A percentile compares a stretch with the other conserved stretches of the same genome.
Evolutionary conservation across 2,329 filamentous ascomycete species (phyloP).

Genomic region (Talaromyces islandicus): DNA sequence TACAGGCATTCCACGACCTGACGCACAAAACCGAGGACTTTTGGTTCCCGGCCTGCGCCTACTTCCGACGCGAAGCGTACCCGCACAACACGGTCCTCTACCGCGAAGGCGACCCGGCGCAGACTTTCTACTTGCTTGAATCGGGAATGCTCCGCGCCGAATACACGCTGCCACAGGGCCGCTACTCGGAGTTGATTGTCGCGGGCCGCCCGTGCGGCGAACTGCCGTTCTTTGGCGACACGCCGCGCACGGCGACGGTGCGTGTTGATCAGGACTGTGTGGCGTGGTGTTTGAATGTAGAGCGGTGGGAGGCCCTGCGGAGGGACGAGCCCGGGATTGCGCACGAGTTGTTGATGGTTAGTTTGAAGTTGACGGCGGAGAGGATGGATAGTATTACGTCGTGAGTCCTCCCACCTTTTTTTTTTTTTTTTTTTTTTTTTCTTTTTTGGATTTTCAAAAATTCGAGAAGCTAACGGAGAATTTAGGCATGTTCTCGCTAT

Average conservation of each 20-base stretch:
- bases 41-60: slow-evolving; percentile 75
- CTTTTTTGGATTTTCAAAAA: too few species aligned
- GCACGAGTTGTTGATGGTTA: slow-evolving; percentile 74
- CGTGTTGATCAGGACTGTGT: slow-evolving; percentile 75
- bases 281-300: slow-evolving; percentile 70
- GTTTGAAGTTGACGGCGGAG: slow-evolving; percentile 91
- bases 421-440: too few species aligned
- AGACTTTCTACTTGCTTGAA: slow-evolving; percentile 87
- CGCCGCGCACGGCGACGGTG: slow-evolving; percentile 78
- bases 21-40: slow-evolving; percentile 79
- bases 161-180: slow-evolving; percentile 84
- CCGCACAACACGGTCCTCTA: slow-evolving; percentile 68
- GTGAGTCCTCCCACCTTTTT: slow-evolving; percentile 32
- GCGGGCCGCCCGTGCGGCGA: slow-evolving; percentile 94
- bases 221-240: slow-evolving; percentile 92
- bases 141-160: slow-evolving; percentile 82
- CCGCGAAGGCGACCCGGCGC: slow-evolving; percentile 66
- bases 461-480: not conserved
- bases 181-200: slow-evolving; percentile 84
- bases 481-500: slow-evolving; percentile 12
- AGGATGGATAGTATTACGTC: slow-evolving; percentile 70
- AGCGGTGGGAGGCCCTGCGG: slow-evolving; percentile 69
- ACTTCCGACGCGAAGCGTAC: slow-evolving; percentile 67
- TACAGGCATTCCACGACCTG: slow-evolving; percentile 90
- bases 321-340: slow-evolving; percentile 69